Evolutionary conservation across 2,329 filamentous ascomycete species (phyloP).

Genomic region (Sclerotinia subarctica): DNA sequence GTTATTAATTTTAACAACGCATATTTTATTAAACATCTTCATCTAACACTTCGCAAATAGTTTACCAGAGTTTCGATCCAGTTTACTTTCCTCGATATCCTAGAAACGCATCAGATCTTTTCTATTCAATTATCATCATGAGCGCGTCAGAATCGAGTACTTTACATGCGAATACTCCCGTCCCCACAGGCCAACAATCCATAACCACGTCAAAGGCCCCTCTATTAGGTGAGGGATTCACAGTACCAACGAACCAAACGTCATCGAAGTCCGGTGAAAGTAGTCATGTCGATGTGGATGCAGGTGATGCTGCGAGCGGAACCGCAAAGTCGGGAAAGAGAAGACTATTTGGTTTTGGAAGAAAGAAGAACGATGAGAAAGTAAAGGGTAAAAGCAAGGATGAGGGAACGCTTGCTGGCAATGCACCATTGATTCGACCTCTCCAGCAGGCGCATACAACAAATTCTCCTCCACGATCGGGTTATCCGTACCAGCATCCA

Average conservation of each 20-base stretch:
- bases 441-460: conserved; percentile 35
- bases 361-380: conserved; percentile 55
- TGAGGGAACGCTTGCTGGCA: conserved; percentile 32
- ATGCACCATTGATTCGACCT: conserved; percentile 32
- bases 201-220: conserved; percentile 34
- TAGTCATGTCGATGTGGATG: conserved; percentile 33
- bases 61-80: neutral
- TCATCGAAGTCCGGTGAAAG: conserved; percentile 30
- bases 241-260: conserved; percentile 29
- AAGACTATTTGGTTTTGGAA: conserved; percentile 59
- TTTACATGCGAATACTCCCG: conserved; percentile 33
- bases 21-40: conserved; percentile 24
- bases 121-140: conserved; percentile 26
- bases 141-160: conserved; percentile 36
- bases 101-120: neutral
- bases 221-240: conserved; percentile 39
- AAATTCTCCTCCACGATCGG: conserved; percentile 46
- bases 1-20: conserved; percentile 18
- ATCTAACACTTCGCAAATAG: conserved; percentile 15
- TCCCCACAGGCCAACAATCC: conserved; percentile 27
- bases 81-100: neutral
- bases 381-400: conserved; percentile 42
- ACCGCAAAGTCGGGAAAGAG: conserved; percentile 51
- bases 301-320: conserved; percentile 35
- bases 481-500: conserved; percentile 41